Evolutionary conservation across 2,329 filamentous ascomycete genomes (phyloP).

Genomic region (Trichocomaceae sp.): DNA sequence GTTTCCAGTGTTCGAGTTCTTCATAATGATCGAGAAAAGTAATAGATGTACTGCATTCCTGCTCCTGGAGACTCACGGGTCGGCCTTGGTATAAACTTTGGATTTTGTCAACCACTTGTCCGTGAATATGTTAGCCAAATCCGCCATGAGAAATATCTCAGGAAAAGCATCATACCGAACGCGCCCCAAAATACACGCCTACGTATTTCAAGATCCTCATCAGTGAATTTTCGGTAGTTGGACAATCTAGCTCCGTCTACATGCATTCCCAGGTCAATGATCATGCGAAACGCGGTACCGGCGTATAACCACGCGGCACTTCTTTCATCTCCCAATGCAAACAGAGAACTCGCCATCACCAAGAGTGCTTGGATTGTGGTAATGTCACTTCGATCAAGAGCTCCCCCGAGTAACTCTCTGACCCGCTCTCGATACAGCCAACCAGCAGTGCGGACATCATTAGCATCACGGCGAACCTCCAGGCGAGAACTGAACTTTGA

Average conservation of each 20-base stretch:
- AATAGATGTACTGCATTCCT: constrained; percentile 44
- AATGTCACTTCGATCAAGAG: constrained; percentile 45
- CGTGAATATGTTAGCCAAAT: not conserved
- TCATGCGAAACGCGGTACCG: constrained; percentile 47
- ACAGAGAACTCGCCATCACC: constrained; percentile 47
- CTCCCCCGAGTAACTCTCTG: constrained; percentile 41
- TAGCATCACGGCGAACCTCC: constrained; percentile 41
- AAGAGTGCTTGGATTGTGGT: constrained; percentile 51
- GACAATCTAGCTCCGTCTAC: constrained; percentile 33
- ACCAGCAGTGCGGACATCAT: constrained; percentile 45
- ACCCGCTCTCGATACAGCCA: constrained; percentile 45
- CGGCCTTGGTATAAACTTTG: constrained; percentile 51
- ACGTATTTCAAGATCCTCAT: constrained; percentile 43
- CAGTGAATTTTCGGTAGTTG: constrained; percentile 24
- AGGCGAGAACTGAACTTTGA: constrained; percentile 43
- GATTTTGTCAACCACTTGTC: constrained; percentile 44
- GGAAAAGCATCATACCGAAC: constrained; percentile 23
- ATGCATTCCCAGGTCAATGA: constrained; percentile 48
- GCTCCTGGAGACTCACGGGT: constrained; percentile 40
- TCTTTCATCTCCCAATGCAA: constrained; percentile 45
- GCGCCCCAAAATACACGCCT: constrained; percentile 44
- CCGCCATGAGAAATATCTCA: too few species aligned
- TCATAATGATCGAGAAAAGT: constrained; percentile 40
- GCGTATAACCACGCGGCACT: constrained; percentile 50
- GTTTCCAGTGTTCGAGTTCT: constrained; percentile 48